These are phyloP conservation scores for Bacterosira constricta DNA, from an alignment of 108 stramenopile genomes.

Conservation along the genomic window DNA sequence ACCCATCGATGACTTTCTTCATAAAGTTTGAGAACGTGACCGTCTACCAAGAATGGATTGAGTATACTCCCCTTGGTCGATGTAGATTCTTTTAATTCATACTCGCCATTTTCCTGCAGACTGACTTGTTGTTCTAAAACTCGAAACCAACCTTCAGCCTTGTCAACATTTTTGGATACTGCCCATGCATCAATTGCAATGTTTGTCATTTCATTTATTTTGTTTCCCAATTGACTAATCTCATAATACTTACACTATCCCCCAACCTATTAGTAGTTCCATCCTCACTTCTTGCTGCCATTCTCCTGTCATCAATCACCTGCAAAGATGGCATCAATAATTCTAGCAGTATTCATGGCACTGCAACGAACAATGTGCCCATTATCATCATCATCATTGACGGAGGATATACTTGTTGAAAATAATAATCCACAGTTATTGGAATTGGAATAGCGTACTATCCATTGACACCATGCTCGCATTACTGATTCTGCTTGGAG, in stretches of 20 bases:
- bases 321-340: no score
- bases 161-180: not conserved
- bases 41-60: no score
- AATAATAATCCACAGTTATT: no score
- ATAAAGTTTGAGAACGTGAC: conserved; percentile 2
- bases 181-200: conserved; percentile 30
- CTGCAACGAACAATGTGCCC: no score
- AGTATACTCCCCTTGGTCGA: no score
- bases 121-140: conserved; percentile 9
- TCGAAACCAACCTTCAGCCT: not conserved
- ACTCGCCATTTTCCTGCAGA: no score
- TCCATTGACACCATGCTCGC: conserved; percentile 22
- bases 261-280: no score
- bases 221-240: not conserved
- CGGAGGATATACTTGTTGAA: not conserved
- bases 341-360: no score
- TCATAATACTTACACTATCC: no score
- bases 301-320: no score
- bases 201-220: conserved; percentile 2
- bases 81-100: no score
- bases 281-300: no score
- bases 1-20: conserved; percentile 21
- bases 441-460: not conserved
- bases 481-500: conserved; percentile 21
- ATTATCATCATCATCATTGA: conserved; percentile 1